A percentile compares a stretch with the other conserved stretches of the same genome.
These are phyloP conservation scores for Cercospora zeae-maydis DNA, from an alignment of 2,329 filamentous ascomycete genomes.

Conservation along the genomic window DNA sequence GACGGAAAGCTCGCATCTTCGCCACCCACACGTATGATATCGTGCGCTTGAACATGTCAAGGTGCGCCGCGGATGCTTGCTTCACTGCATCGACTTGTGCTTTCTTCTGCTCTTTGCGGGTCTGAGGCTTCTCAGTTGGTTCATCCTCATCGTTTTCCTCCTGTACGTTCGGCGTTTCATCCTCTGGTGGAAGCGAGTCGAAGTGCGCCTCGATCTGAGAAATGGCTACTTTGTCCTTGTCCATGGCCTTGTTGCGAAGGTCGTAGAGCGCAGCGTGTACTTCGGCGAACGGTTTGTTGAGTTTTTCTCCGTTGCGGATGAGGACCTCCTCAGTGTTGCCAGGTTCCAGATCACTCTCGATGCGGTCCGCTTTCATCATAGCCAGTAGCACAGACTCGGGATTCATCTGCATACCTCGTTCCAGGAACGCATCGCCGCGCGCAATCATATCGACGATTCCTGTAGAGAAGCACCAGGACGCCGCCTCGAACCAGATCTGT, in stretches of 20 bases:
- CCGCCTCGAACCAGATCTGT: conserved; percentile 91
- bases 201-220: conserved; percentile 55
- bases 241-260: conserved; percentile 67
- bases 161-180: conserved; percentile 35
- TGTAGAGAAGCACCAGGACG: conserved; percentile 86
- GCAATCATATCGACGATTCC: conserved; percentile 52
- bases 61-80: conserved; percentile 68
- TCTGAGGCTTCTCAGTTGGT: conserved; percentile 45
- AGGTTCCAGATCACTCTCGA: conserved; percentile 72
- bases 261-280: conserved; percentile 85
- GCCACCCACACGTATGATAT: conserved; percentile 95
- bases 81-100: conserved; percentile 56
- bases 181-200: conserved; percentile 43
- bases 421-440: conserved; percentile 74
- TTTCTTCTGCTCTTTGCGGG: conserved; percentile 51
- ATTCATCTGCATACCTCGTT: conserved; percentile 80
- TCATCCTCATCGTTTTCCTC: conserved; percentile 56
- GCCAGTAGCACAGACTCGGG: conserved; percentile 89
- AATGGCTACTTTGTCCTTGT: conserved; percentile 61
- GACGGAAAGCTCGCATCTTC: conserved; percentile 87
- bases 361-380: conserved; percentile 81
- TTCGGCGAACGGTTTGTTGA: conserved; percentile 78
- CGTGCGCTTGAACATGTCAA: conserved; percentile 72
- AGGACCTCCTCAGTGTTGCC: conserved; percentile 66
- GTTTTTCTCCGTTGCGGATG: conserved; percentile 62